phyloP scores from a whole-genome alignment of 805 yeast species.

The Candida insectorum region DNA sequence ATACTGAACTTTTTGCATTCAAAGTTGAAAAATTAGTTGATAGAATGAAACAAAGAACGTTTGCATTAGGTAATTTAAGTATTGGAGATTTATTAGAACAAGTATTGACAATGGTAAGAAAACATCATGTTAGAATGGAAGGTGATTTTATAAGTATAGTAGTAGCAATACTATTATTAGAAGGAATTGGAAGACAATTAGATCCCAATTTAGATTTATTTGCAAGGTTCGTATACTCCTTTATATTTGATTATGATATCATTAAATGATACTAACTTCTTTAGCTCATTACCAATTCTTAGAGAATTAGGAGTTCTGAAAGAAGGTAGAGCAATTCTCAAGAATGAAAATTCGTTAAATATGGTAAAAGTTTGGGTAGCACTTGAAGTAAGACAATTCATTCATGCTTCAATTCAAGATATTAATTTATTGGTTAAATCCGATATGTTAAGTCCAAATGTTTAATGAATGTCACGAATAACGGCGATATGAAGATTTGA shows the following conservation, averaged over 20 bases:
- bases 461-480: slow-evolving; percentile 22
- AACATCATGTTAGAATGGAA: slow-evolving; percentile 96
- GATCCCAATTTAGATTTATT: slow-evolving; percentile 92
- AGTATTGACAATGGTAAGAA: slow-evolving; percentile 86
- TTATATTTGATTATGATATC: slow-evolving; percentile 36
- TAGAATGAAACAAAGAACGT: slow-evolving; percentile 80
- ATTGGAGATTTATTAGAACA: slow-evolving; percentile 88
- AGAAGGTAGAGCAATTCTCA: slow-evolving; percentile 58
- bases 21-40: slow-evolving; percentile 83
- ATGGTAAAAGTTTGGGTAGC: slow-evolving; percentile 93
- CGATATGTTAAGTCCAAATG: slow-evolving; percentile 45
- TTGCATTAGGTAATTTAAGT: slow-evolving; percentile 86
- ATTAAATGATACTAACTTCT: slow-evolving; percentile 17
- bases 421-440: slow-evolving; percentile 42
- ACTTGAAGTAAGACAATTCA: slow-evolving; percentile 81
- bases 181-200: slow-evolving; percentile 92
- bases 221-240: slow-evolving; percentile 82
- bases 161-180: slow-evolving; percentile 86
- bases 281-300: slow-evolving; percentile 76
- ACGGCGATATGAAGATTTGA: too few species aligned
- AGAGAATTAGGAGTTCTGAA: slow-evolving; percentile 72
- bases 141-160: slow-evolving; percentile 94
- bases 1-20: slow-evolving; percentile 80
- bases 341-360: slow-evolving; percentile 58
- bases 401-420: slow-evolving; percentile 78